Evolutionary conservation across 371 early-diverging fungal species (phyloP).

Genomic region (Syncephalastrum monosporum): DNA sequence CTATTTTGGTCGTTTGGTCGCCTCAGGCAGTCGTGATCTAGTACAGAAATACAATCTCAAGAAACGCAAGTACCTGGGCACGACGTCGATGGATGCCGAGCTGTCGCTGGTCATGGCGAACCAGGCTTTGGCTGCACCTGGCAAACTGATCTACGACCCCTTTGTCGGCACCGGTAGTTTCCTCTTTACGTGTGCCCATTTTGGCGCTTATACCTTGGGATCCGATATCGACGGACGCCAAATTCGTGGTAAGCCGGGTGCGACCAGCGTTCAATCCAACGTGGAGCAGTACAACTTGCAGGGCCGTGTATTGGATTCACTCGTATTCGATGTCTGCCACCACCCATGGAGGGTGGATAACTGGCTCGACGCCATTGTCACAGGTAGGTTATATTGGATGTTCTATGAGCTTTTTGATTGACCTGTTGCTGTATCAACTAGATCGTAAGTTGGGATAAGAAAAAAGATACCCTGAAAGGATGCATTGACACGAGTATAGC

Average conservation of each 20-base stretch:
- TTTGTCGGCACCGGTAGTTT: slow-evolving; percentile 97
- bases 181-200: slow-evolving; percentile 88
- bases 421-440: neutral
- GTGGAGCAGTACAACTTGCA: slow-evolving; percentile 79
- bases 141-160: slow-evolving; percentile 92
- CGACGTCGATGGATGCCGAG: slow-evolving; percentile 97
- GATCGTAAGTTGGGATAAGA: slow-evolving; percentile 10
- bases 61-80: slow-evolving; percentile 92
- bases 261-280: slow-evolving; percentile 59
- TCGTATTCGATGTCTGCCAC: slow-evolving; percentile 88
- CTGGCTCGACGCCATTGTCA: slow-evolving; percentile 83
- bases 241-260: slow-evolving; percentile 85
- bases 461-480: neutral
- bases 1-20: slow-evolving; percentile 77
- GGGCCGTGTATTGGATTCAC: slow-evolving; percentile 73
- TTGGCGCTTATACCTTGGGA: slow-evolving; percentile 90
- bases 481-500: slow-evolving; percentile 40
- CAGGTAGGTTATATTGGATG: slow-evolving; percentile 35
- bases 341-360: slow-evolving; percentile 80
- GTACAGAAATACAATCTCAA: slow-evolving; percentile 86
- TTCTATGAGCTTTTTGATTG: neutral
- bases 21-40: slow-evolving; percentile 69
- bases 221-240: slow-evolving; percentile 98
- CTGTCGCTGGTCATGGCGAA: slow-evolving; percentile 96
- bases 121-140: slow-evolving; percentile 77